phyloP scores from a whole-genome alignment of 805 yeast genomes.

The Lachancea lanzarotensis region DNA sequence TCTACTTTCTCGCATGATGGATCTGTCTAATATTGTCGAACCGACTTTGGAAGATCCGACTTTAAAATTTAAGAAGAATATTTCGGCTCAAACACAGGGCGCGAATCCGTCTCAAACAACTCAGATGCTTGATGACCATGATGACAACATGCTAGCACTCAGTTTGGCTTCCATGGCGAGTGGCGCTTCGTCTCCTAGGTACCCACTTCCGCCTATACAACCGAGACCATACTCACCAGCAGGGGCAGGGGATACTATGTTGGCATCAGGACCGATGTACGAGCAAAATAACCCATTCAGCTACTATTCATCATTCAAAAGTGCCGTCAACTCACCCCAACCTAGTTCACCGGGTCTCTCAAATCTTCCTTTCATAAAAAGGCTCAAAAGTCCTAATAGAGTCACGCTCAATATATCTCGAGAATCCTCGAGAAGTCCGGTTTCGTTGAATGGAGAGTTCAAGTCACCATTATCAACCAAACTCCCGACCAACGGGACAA shows the following conservation, averaged over 20 bases:
- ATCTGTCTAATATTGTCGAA: constrained; percentile 31
- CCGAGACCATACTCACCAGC: constrained; percentile 14
- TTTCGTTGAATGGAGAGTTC: constrained; percentile 19
- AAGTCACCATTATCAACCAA: constrained; percentile 20
- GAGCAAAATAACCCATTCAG: constrained; percentile 17
- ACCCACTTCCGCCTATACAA: constrained; percentile 22
- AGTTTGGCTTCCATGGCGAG: constrained; percentile 34
- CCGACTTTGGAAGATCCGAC: constrained; percentile 34
- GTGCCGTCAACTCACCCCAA: constrained; percentile 8
- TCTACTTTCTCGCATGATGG: constrained; percentile 32
- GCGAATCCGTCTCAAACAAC: neutral
- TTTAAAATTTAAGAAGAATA: constrained; percentile 24
- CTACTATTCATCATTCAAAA: constrained; percentile 13
- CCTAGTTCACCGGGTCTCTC: constrained; percentile 15
- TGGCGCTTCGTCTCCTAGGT: constrained; percentile 31
- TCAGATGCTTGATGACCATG: constrained; percentile 25
- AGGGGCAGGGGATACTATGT: constrained; percentile 11
- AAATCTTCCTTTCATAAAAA: constrained; percentile 25
- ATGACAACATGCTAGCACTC: constrained; percentile 32
- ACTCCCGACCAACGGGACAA: constrained; percentile 18
- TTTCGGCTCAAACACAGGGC: constrained; percentile 5
- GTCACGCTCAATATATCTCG: constrained; percentile 30
- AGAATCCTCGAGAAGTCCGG: constrained; percentile 29
- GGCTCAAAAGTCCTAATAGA: constrained; percentile 29
- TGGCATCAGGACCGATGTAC: constrained; percentile 23